Conservation (phyloP, 768 basidiomycete genomes). For the Kwoniella sp. region DNA sequence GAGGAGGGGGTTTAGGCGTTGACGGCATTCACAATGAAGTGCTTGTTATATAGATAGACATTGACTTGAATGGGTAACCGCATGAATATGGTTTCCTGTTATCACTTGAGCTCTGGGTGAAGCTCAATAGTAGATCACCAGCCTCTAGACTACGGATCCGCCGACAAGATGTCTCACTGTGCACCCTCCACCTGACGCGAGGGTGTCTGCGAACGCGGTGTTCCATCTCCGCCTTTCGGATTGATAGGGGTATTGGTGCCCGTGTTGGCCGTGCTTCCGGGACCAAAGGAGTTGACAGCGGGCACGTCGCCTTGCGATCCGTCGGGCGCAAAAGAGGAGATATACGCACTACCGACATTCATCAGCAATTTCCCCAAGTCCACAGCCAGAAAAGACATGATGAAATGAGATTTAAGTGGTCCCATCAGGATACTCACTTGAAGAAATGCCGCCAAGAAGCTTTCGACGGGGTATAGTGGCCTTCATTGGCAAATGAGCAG, state of each 20-base stretch:
- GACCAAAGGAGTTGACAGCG: slow-evolving; percentile 32
- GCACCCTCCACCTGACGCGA: not conserved
- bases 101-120: too few relatives aligned
- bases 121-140: too few relatives aligned
- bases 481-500: slow-evolving; percentile 7
- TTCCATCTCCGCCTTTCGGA: slow-evolving; percentile 3
- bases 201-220: slow-evolving; percentile 5
- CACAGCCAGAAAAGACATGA: too few relatives aligned
- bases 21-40: too few relatives aligned
- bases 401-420: too few relatives aligned
- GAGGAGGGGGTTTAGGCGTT: too few relatives aligned
- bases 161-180: too few relatives aligned
- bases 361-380: too few relatives aligned
- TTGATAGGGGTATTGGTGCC: slow-evolving; percentile 30
- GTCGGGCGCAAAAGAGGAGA: slow-evolving; percentile 40
- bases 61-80: too few relatives aligned
- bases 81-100: too few relatives aligned
- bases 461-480: slow-evolving; percentile 45
- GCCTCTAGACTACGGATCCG: too few relatives aligned
- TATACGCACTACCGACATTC: slow-evolving; percentile 44
- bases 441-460: slow-evolving; percentile 43
- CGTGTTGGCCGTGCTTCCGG: slow-evolving; percentile 24
- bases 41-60: too few relatives aligned
- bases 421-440: slow-evolving; percentile 23
- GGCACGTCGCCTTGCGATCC: slow-evolving; percentile 44